Conservation (phyloP, 2,329 filamentous ascomycete genomes). For the Sphaerulina populicola region DNA sequence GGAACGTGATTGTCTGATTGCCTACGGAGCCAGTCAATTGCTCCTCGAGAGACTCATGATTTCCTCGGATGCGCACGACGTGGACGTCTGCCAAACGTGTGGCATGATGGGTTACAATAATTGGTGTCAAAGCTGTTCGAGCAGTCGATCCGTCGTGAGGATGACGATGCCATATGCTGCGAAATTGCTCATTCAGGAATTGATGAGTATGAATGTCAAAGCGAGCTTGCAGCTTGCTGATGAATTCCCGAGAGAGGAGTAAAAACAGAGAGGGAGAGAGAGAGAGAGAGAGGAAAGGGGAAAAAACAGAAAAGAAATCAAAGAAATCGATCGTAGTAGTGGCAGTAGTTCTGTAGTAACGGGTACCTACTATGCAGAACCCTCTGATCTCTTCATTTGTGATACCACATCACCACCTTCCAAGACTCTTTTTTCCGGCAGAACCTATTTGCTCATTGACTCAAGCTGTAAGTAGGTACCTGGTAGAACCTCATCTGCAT, state of each 20-base stretch:
- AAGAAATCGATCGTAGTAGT: too few species aligned
- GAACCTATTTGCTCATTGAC: too few species aligned
- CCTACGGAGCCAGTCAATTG: slow-evolving; percentile 88
- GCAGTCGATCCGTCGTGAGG: slow-evolving; percentile 70
- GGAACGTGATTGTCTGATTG: slow-evolving; percentile 97
- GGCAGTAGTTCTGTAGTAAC: too few species aligned
- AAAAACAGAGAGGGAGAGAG: too few species aligned
- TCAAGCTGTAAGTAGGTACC: too few species aligned
- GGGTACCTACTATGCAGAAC: too few species aligned
- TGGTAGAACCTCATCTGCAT: too few species aligned
- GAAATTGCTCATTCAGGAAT: slow-evolving; percentile 88
- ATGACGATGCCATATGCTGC: slow-evolving; percentile 98
- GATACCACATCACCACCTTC: too few species aligned
- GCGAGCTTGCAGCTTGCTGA: slow-evolving; percentile 84
- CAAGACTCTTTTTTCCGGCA: too few species aligned
- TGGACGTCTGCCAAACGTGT: slow-evolving; percentile 90
- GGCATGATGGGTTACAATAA: slow-evolving; percentile 93
- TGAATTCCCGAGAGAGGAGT: slow-evolving; percentile 60
- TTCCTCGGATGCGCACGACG: slow-evolving; percentile 77
- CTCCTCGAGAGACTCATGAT: slow-evolving; percentile 91
- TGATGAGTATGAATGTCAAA: slow-evolving; percentile 98
- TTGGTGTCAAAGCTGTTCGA: slow-evolving; percentile 89
- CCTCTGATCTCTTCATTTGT: too few species aligned
- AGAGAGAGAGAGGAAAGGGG: too few species aligned
- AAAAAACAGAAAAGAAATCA: too few species aligned